A percentile compares a stretch with the other conserved stretches of the same genome.
Conservation (phyloP, 345 rosid species). For the Gossypium thurberi region DNA sequence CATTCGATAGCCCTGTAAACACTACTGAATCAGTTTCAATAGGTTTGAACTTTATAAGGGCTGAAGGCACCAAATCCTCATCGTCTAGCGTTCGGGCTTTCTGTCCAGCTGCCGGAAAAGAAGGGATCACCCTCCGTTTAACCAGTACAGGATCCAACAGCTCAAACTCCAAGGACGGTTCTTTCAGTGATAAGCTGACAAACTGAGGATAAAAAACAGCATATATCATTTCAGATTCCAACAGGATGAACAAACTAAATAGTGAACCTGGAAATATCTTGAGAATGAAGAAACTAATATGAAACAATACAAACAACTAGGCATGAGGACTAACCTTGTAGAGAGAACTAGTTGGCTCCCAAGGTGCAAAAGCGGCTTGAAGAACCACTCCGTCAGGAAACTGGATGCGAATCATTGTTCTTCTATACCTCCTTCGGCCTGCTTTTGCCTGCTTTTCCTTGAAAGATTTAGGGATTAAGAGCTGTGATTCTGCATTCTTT, state of each 20-base stretch:
- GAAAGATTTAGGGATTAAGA: conserved; percentile 77
- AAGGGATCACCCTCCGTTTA: conserved; percentile 63
- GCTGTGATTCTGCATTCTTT: conserved; percentile 78
- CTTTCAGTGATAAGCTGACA: conserved; percentile 76
- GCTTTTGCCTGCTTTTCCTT: conserved; percentile 90
- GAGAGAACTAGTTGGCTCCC: conserved; percentile 74
- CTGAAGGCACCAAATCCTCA: conserved; percentile 82
- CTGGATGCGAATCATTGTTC: conserved; percentile 68
- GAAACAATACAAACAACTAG: neutral
- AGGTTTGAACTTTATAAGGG: conserved; percentile 75
- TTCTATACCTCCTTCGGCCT: conserved; percentile 52
- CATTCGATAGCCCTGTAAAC: conserved; percentile 70
- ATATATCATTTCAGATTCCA: neutral
- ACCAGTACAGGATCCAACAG: conserved; percentile 60
- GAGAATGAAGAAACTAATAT: neutral
- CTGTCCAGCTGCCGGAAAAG: conserved; percentile 41
- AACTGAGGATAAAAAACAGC: conserved; percentile 39
- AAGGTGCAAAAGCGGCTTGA: conserved; percentile 84
- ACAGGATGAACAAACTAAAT: neutral
- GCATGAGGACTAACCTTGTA: conserved; percentile 52
- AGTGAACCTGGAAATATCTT: neutral
- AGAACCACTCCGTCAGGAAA: conserved; percentile 93
- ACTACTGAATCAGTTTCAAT: conserved; percentile 54
- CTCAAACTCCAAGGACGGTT: conserved; percentile 74
- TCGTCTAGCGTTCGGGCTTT: conserved; percentile 58